Base-by-base conservation (phyloP, 305 asterid genomes). In the Salvia sclarea region DNA sequence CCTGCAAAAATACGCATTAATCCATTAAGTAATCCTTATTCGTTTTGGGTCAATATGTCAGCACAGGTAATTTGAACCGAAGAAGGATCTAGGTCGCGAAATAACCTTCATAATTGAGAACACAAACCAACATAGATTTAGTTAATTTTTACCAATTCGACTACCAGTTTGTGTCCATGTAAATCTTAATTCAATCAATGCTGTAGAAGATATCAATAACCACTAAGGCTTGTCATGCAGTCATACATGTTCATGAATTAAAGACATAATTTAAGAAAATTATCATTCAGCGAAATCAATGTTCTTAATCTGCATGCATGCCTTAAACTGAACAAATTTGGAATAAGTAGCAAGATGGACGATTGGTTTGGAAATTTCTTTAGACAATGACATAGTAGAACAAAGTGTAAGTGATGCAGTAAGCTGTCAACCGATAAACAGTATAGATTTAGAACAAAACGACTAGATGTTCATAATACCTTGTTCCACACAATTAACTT, bases 401-500 rank as follows among this genome's bases (percentile, higher is more conserved):
- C 11, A 20, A 21, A 16, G 35, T n/a, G 13, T 11, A 37, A 28
- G 63, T 65, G 41, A 63, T 50, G 48, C 18, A 63, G 57, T 11
- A 6, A 61, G 49, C 61, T 16, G 43, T 38, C 40, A 64, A 76
- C 68, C 54, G 40, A 21, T 16, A 10, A 63, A 37, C 30, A 25
- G 31, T 40, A 47, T 9, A 76, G 58, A 28, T 31, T 24, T 64
- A 67, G 8, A 74, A 50, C 40, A 11, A 40, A 58, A 56, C 22
- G 47, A 57, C 69, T 33, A 57, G 33, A 61, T 64, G 30, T 44
- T 64, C 12, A 3, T 57, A 44, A 4, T 79, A 92, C 98, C 97
- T 92, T 92, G 84, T 92, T 92, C 98, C 98, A 92, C 58, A 90
- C 89, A 66, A 88, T 84, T 78, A 92, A 66, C 77, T 72, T 86